Base-by-base conservation (phyloP, 2,329 filamentous ascomycete genomes). In the Aspergillus sp. region DNA sequence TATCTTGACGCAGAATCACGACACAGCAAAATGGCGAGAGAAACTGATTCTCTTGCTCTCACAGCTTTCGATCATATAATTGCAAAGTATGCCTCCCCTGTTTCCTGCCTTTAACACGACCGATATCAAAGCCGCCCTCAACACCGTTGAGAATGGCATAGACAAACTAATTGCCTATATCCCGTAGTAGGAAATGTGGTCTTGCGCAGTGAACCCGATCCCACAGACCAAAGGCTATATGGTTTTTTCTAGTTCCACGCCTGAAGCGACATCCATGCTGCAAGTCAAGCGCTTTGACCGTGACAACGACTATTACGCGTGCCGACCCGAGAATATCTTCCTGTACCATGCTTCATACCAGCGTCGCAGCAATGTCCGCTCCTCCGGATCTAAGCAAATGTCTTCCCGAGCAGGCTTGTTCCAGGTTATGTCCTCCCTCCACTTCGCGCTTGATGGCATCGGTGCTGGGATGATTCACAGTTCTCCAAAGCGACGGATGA, bases 311-410 rank as follows among this genome's bases (percentile, higher is more conserved):
- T 41, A 22, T 20, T 9, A 19, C 2, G 19, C 15, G 1, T 19
- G n/a, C 2, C 4, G 5, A 15, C 19, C 35, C 3, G 19, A 7
- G 20, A 12, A 9, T 50, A 43, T 20, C 45, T 45, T 5, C 42
- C 27, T 20, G 15, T 39, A 2, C 42, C 41, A 20, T 32, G 37
- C n/a, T 46, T 46, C 15, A 27, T 49, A 25, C 52, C 45, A 15
- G 42, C 45, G 25, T 45, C 43, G 20, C 37, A 53, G 30, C 45
- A 45, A 30, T 38, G 44, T 15, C 44, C 50, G 3, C 44, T 54
- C 20, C 41, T 54, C 13, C 48, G 50, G 2, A 45, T 54, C n/a
- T 48, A 50, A 38, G 47, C 42, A 7, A 54, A 54, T 43, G 23
- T 50, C 4, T 52, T 50, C 22, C 37, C 44, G 7, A 35, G 37